A percentile compares a stretch with the other conserved stretches of the same genome.
These are phyloP conservation scores for Coemansia sp. DNA, from an alignment of 192 early-diverging fungal species.

Conservation along the genomic window DNA sequence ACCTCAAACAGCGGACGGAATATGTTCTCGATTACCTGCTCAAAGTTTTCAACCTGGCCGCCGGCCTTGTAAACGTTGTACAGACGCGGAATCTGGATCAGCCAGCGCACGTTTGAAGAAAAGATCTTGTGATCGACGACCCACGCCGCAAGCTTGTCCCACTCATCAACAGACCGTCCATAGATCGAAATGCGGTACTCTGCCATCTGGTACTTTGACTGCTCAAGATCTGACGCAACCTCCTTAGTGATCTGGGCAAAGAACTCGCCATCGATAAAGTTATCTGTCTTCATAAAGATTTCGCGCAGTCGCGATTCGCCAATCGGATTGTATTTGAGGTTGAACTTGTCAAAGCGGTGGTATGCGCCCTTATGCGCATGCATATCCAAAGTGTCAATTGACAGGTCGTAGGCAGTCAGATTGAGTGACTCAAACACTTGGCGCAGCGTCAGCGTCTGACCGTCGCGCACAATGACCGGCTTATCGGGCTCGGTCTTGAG, in stretches of 20 bases:
- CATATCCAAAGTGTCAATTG: constrained; percentile 95
- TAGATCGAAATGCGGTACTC: constrained; percentile 96
- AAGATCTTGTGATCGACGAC: constrained; percentile 88
- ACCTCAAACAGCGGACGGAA: constrained; percentile 92
- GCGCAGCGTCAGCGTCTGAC: constrained; percentile 70
- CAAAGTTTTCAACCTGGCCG: constrained; percentile 65
- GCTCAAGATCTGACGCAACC: constrained; percentile 84
- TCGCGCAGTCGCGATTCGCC: constrained; percentile 92
- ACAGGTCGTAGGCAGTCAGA: constrained; percentile 90
- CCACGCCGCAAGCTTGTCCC: constrained; percentile 94
- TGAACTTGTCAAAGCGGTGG: constrained; percentile 97
- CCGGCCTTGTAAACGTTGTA: constrained; percentile 82
- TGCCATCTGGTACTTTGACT: constrained; percentile 92
- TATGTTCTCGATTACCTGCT: constrained; percentile 77
- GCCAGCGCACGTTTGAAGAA: constrained; percentile 92
- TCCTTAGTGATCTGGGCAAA: constrained; percentile 93
- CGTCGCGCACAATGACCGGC: constrained; percentile 83
- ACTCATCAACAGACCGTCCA: constrained; percentile 78
- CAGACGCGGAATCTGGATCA: constrained; percentile 88
- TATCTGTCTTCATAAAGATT: constrained; percentile 97
- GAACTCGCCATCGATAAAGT: constrained; percentile 80
- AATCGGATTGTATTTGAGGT: constrained; percentile 93
- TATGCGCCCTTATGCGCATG: constrained; percentile 96
- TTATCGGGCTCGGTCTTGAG: constrained; percentile 73
- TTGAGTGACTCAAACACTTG: constrained; percentile 89